Percentiles rank a stretch among this genome's conserved stretches.
phyloP scores from a whole-genome alignment of 352 stramenopile genomes.

The Phytophthora meadii region DNA sequence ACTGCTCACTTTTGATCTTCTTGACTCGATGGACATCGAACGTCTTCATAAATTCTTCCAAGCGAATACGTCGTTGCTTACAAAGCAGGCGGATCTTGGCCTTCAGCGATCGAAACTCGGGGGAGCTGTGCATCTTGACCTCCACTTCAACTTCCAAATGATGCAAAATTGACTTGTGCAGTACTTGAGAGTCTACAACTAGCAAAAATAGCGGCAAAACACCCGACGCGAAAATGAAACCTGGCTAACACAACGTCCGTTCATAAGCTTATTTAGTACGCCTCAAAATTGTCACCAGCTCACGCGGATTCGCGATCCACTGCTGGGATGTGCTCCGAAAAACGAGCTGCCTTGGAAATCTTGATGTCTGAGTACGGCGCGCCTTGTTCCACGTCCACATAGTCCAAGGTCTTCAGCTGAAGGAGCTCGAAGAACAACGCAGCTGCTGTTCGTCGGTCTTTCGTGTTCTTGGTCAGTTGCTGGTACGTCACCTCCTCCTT shows the following conservation, averaged over 20 bases:
- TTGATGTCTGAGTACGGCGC: conserved; percentile 95
- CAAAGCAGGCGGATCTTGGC: conserved; percentile 80
- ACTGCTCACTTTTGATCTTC: conserved; percentile 84
- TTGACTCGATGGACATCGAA: conserved; percentile 88
- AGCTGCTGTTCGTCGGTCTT: conserved; percentile 89
- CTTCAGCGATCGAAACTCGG: conserved; percentile 84
- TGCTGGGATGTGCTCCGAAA: conserved; percentile 79
- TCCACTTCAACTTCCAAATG: neutral
- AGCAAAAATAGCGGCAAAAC: conserved; percentile 45
- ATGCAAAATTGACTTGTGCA: conserved; percentile 8
- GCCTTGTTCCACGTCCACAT: conserved; percentile 95
- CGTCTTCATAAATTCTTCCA: conserved; percentile 91
- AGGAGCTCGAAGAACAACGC: conserved; percentile 97
- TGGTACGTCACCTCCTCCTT: conserved; percentile 89
- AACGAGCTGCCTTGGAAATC: conserved; percentile 77
- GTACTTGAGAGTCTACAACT: conserved; percentile 11
- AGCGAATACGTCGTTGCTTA: conserved; percentile 82
- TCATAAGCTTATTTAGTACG: conserved; percentile 36
- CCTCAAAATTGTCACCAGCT: conserved; percentile 33
- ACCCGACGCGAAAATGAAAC: conserved; percentile 35
- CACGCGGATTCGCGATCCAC: conserved; percentile 56
- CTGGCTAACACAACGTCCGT: conserved; percentile 19
- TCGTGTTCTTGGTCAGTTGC: conserved; percentile 82
- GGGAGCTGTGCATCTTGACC: conserved; percentile 65
- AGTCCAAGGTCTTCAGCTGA: conserved; percentile 98